Evolutionary conservation across 2,329 filamentous ascomycete species (phyloP).

Genomic region (Aspergillus fijiensis): DNA sequence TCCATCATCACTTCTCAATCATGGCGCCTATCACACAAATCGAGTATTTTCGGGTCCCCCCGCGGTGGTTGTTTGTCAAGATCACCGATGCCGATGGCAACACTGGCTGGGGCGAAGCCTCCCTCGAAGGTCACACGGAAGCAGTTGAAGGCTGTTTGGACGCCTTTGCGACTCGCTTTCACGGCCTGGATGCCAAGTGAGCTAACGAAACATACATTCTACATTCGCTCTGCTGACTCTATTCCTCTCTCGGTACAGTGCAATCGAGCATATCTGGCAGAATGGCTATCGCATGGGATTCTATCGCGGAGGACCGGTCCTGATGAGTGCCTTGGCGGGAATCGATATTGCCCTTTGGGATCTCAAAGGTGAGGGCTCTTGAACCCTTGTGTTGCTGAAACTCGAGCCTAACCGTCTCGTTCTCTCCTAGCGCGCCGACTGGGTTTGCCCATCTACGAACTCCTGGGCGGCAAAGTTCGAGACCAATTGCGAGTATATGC

Average conservation of each 20-base stretch:
- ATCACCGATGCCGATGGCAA: not conserved
- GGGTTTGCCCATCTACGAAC: conserved; percentile 68
- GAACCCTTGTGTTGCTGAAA: not conserved
- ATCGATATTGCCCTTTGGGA: conserved; percentile 82
- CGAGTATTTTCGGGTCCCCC: conserved; percentile 1
- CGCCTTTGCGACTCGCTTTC: conserved; percentile 4
- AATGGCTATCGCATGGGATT: conserved; percentile 64
- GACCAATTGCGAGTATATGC: conserved; percentile 70
- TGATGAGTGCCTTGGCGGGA: conserved; percentile 75
- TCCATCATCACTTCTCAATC: too few relatives aligned
- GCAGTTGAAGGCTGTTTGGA: conserved; percentile 33
- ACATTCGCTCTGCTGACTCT: not conserved
- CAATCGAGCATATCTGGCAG: not conserved
- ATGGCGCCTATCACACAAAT: conserved; percentile 1
- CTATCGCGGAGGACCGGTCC: conserved; percentile 74
- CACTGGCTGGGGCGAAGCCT: conserved; percentile 4
- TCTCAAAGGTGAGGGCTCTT: conserved; percentile 56
- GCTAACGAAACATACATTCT: too few relatives aligned
- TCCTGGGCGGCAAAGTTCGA: conserved; percentile 72
- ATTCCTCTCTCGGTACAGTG: not conserved
- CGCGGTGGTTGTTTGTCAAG: conserved; percentile 5
- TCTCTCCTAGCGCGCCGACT: conserved; percentile 44
- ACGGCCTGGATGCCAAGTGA: not conserved
- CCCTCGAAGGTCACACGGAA: conserved; percentile 37
- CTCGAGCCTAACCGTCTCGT: not conserved